Evolutionary conservation across 2,329 filamentous ascomycete species (phyloP), one percentile per base, ranked within the genome.

Genomic region (Sporothrix schenckii): DNA sequence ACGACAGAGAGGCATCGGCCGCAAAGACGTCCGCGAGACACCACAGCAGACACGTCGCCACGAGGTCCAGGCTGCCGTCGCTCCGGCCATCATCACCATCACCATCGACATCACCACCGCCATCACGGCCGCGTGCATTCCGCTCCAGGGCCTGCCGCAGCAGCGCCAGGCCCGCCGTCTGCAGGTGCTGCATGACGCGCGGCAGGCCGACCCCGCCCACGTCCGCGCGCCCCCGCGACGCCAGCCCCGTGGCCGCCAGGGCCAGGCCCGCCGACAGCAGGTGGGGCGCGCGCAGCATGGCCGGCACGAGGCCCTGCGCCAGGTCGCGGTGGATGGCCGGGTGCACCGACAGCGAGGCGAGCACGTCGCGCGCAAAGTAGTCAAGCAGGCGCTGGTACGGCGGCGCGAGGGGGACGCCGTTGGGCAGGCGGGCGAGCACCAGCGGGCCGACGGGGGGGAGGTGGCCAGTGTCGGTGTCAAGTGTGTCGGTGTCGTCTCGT

Each of bases 21-120:
- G 69, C 70, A 53, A 69, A 72, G 1, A 72, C 56, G 39, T 72
- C 71, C 2, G 71, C 71, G 44, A 72, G 27, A 11, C 71, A 72
- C 71, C 67, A 69, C 11, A 72, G 19, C 50, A 73, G 50, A 30
- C 70, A 70, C 10, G 72, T 69, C 19, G 68, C 72, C 65, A 72
- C 27, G 27, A 30, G 27, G 27, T 30, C 50, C 9, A 70, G 50
- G 19, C 49, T n/a, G 34, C 34, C 61, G 68, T 71, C 60, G 53
- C 60, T 34, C 58, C 47, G 30, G 27, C 27, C 27, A 30, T 3
- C 27, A 30, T 30, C 27, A 30, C 27, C 4, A 30, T 30, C 27
- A 5, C 27, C 27, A 30, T 30, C 27, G n/a, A n/a, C n/a, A n/a
- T n/a, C n/a, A n/a, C n/a, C n/a, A n/a, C n/a, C n/a, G 27, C 27